Conservation (phyloP, 1,284 basidiomycete genomes). For the Uromyces viciae-fabae region DNA sequence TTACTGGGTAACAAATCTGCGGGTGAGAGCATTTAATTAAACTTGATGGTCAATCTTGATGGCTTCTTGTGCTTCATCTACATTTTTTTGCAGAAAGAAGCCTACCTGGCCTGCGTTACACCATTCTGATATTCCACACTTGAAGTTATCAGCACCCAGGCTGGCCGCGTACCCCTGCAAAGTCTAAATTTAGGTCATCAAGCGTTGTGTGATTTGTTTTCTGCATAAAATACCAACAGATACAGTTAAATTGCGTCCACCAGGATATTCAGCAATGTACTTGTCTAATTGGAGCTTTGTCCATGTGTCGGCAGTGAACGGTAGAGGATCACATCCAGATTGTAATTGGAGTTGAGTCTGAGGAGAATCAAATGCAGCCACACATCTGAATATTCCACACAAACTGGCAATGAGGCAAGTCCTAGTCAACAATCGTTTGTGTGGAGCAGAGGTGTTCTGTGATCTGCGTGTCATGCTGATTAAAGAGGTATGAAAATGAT, state of each 20-base stretch:
- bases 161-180: constrained; percentile 26
- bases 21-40: neutral
- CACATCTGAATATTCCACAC: constrained; percentile 7
- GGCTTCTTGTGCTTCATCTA: neutral
- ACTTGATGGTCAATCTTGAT: neutral
- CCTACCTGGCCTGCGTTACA: constrained; percentile 39
- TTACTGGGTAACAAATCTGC: constrained; percentile 38
- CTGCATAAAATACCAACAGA: neutral
- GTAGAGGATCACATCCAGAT: constrained; percentile 34
- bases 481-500: too few species aligned
- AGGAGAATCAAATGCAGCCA: neutral
- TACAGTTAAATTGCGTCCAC: constrained; percentile 33
- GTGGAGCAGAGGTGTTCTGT: neutral
- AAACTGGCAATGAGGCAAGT: neutral
- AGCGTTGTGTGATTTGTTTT: neutral
- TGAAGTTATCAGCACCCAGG: constrained; percentile 25
- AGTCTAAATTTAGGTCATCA: neutral
- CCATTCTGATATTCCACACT: constrained; percentile 36
- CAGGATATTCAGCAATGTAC: constrained; percentile 27
- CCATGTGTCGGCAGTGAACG: constrained; percentile 37
- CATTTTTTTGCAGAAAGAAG: neutral
- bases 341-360: constrained; percentile 25
- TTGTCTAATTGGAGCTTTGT: constrained; percentile 20
- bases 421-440: neutral
- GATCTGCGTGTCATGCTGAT: neutral